Percentiles rank a stretch among this genome's conserved stretches.
These are phyloP conservation scores for Globisporangium barbulae DNA, from an alignment of 352 stramenopile species.

Conservation along the genomic window DNA sequence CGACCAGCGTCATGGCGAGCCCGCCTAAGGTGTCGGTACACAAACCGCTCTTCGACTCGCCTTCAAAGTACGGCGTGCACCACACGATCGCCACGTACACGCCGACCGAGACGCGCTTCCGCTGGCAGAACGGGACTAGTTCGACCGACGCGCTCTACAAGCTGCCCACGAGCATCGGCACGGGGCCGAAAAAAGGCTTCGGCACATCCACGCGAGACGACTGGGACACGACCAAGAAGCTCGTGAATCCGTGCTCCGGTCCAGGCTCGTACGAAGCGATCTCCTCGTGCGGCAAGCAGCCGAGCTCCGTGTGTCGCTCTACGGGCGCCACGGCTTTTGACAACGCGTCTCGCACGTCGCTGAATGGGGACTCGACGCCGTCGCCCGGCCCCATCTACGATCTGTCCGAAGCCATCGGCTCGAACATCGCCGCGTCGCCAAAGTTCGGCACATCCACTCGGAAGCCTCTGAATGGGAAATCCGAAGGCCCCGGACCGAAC, in stretches of 20 bases:
- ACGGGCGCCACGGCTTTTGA: constrained; percentile 55
- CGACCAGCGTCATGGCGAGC: constrained; percentile 8
- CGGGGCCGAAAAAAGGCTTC: constrained; percentile 65
- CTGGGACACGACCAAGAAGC: constrained; percentile 69
- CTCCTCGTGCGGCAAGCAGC: constrained; percentile 55
- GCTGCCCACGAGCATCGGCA: constrained; percentile 57
- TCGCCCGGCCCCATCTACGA: constrained; percentile 80
- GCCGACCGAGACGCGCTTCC: constrained; percentile 66
- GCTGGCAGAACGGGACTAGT: constrained; percentile 57
- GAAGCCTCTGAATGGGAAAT: constrained; percentile 48
- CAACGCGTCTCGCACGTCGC: constrained; percentile 45
- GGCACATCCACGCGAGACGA: constrained; percentile 76
- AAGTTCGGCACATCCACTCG: constrained; percentile 67
- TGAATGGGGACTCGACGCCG: constrained; percentile 53
- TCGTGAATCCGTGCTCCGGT: constrained; percentile 52
- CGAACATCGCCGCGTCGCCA: constrained; percentile 24
- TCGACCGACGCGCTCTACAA: constrained; percentile 69
- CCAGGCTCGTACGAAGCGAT: constrained; percentile 66
- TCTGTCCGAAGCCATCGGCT: constrained; percentile 43
- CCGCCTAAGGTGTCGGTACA: constrained; percentile 29
- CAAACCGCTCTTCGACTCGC: constrained; percentile 61
- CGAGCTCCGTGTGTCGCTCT: constrained; percentile 48
- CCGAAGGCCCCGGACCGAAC: constrained; percentile 58
- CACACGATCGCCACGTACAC: constrained; percentile 64
- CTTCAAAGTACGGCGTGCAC: constrained; percentile 72